Evolutionary conservation across 1,284 basidiomycete species (phyloP).

Genomic region (Ustanciosporium gigantosporum): DNA sequence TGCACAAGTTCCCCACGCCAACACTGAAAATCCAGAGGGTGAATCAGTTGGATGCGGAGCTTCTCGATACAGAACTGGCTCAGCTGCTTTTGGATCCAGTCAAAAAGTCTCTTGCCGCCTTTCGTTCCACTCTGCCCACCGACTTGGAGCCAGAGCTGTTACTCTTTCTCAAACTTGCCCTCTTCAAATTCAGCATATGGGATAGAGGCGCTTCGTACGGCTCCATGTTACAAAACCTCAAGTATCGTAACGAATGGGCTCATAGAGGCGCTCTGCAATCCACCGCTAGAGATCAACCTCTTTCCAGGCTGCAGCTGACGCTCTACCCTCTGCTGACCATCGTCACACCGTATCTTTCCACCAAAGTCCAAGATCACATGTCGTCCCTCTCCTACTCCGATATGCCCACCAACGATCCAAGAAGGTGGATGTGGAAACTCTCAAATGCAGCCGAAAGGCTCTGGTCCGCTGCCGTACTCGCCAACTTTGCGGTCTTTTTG

Average conservation of each 20-base stretch:
- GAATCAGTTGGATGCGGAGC: slow-evolving; percentile 86
- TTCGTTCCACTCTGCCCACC: slow-evolving; percentile 69
- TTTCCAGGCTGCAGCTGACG: slow-evolving; percentile 38
- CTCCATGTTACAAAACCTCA: slow-evolving; percentile 83
- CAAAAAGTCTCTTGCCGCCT: slow-evolving; percentile 68
- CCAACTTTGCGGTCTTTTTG: slow-evolving; percentile 81
- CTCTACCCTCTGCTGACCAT: slow-evolving; percentile 77
- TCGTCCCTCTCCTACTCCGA: slow-evolving; percentile 87
- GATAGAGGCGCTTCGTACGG: slow-evolving; percentile 83
- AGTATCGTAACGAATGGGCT: slow-evolving; percentile 62
- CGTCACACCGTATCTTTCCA: slow-evolving; percentile 76
- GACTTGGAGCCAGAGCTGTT: slow-evolving; percentile 80
- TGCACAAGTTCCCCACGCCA: slow-evolving; percentile 53
- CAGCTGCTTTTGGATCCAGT: slow-evolving; percentile 83
- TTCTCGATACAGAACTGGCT: slow-evolving; percentile 87
- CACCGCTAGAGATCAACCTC: slow-evolving; percentile 46
- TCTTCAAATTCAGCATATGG: slow-evolving; percentile 86
- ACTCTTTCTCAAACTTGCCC: slow-evolving; percentile 73
- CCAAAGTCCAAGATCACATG: slow-evolving; percentile 74
- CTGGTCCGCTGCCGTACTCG: slow-evolving; percentile 68
- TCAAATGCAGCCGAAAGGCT: slow-evolving; percentile 72
- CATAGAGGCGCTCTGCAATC: slow-evolving; percentile 44
- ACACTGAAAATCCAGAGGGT: slow-evolving; percentile 67
- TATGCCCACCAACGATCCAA: slow-evolving; percentile 56
- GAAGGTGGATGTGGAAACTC: slow-evolving; percentile 73